Conservation (phyloP, 495 filamentous ascomycete species). For the Xylaria acuta region DNA sequence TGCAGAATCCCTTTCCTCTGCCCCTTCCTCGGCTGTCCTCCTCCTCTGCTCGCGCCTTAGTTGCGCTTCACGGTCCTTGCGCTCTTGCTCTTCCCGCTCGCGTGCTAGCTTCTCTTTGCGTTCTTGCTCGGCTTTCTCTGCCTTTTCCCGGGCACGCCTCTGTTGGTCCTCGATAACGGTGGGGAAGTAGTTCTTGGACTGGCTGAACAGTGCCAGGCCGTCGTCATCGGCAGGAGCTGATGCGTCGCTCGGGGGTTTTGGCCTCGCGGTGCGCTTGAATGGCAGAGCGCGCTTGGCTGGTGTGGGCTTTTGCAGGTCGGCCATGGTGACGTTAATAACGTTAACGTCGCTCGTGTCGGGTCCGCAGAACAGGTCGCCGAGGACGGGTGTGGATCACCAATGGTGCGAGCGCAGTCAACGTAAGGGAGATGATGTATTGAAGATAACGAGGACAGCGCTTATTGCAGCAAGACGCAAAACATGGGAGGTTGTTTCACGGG, state of each 20-base stretch:
- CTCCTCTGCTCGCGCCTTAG: constrained; percentile 28
- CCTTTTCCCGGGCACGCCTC: constrained; percentile 44
- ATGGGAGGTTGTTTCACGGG: background rate
- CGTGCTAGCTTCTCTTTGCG: constrained; percentile 31
- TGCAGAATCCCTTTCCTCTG: constrained; percentile 35
- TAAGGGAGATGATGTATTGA: background rate
- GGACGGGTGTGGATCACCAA: background rate
- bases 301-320: constrained; percentile 29
- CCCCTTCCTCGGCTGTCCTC: constrained; percentile 23
- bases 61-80: constrained; percentile 28
- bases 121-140: constrained; percentile 37
- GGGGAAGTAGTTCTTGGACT: constrained; percentile 67
- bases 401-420: background rate
- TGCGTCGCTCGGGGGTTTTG: constrained; percentile 41
- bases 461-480: background rate
- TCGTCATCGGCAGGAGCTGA: constrained; percentile 43
- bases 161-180: constrained; percentile 64
- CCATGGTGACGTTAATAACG: constrained; percentile 28
- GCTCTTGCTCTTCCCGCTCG: constrained; percentile 40
- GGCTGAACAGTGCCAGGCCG: constrained; percentile 68
- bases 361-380: background rate
- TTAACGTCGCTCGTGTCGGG: background rate
- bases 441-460: background rate
- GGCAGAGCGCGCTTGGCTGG: constrained; percentile 66
- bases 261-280: constrained; percentile 67